A percentile compares a stretch with the other conserved stretches of the same genome.
These are phyloP conservation scores for Udeniomyces megalosporus DNA, from an alignment of 768 basidiomycete genomes.

Conservation along the genomic window DNA sequence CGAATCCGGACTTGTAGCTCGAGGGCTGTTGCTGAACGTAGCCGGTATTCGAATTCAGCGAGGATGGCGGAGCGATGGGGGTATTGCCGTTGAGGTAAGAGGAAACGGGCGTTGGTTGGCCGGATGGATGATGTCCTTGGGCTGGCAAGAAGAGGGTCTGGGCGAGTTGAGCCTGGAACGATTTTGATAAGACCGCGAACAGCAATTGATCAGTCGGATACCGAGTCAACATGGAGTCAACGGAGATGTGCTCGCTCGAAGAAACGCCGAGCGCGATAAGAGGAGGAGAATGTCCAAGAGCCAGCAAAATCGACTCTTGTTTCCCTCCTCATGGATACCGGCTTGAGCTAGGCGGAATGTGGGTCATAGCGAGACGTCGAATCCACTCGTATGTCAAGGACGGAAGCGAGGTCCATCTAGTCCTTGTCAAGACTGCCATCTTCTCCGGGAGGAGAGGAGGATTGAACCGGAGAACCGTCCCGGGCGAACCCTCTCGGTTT, in stretches of 20 bases:
- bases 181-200: too few relatives aligned
- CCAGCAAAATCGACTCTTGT: too few relatives aligned
- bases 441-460: background rate
- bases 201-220: background rate
- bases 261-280: too few relatives aligned
- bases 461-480: background rate
- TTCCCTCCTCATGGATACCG: too few relatives aligned
- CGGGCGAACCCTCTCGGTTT: background rate
- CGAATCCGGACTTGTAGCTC: background rate
- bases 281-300: too few relatives aligned
- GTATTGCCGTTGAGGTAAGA: slow-evolving; percentile 3
- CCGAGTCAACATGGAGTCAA: background rate
- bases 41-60: slow-evolving; percentile 5
- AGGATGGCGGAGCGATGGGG: slow-evolving; percentile 7
- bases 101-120: slow-evolving; percentile 9
- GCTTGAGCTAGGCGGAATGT: too few relatives aligned
- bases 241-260: background rate
- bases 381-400: background rate
- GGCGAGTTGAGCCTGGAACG: slow-evolving; percentile 8
- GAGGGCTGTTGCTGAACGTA: slow-evolving; percentile 3
- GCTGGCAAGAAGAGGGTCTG: slow-evolving; percentile 11
- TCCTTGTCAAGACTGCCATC: background rate
- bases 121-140: background rate
- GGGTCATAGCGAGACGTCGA: background rate
- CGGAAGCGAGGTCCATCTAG: background rate